Conservation (phyloP, 23 red algal genomes). For the Cyanidioschyzon merolae region DNA sequence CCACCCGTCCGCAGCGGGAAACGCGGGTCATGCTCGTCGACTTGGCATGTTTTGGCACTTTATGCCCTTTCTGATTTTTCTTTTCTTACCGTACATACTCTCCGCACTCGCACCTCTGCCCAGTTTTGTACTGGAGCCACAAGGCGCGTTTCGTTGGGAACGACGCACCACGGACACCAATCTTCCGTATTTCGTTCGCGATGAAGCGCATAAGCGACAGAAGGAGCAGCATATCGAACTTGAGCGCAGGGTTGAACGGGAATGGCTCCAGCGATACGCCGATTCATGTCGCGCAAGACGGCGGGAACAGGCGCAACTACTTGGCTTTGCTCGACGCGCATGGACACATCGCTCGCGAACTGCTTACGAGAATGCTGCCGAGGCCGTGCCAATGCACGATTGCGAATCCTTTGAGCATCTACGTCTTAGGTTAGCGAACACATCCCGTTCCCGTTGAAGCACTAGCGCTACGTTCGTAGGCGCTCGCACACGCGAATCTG, state of each 20-base stretch:
- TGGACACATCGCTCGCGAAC: background rate
- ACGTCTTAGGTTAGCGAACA: background rate
- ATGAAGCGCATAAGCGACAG: background rate
- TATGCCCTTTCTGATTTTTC: background rate
- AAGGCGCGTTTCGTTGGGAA: background rate
- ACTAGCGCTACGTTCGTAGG: no score
- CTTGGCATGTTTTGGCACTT: background rate
- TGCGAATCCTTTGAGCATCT: background rate
- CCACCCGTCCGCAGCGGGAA: background rate
- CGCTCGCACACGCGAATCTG: no score
- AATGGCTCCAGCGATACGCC: slow-evolving; percentile 9
- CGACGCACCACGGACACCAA: background rate
- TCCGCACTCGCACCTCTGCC: background rate
- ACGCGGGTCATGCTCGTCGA: background rate
- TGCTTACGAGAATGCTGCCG: background rate
- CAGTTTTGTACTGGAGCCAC: background rate
- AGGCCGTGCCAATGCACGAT: background rate
- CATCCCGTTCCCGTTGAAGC: no score
- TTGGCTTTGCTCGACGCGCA: background rate
- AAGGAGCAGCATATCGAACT: background rate
- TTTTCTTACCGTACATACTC: background rate
- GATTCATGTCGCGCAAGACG: background rate
- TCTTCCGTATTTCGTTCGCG: background rate
- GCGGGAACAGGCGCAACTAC: background rate
- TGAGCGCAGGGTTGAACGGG: background rate